Conservation (phyloP, 352 stramenopile species). For the Peronospora destructor region DNA sequence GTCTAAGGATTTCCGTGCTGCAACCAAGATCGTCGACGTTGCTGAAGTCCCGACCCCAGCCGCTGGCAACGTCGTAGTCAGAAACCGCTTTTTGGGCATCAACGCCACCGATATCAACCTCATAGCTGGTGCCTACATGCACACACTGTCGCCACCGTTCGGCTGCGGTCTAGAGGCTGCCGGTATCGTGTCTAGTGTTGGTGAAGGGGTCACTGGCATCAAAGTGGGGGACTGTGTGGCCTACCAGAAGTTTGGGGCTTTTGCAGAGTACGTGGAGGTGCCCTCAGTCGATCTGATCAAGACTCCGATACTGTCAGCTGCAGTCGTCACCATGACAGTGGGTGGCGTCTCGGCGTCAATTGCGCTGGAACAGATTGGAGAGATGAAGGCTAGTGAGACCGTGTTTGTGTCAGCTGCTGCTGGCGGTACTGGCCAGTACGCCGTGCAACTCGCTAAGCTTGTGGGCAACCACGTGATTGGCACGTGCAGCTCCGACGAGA, state of each 20-base stretch:
- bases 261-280: constrained; percentile 21
- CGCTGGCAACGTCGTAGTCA: constrained; percentile 19
- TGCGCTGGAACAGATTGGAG: constrained; percentile 20
- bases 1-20: constrained; percentile 33
- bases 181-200: constrained; percentile 30
- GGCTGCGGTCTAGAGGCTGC: constrained; percentile 41
- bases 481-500: constrained; percentile 23
- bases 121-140: constrained; percentile 32
- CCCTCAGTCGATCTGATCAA: constrained; percentile 17
- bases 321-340: constrained; percentile 20
- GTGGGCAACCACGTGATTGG: constrained; percentile 26
- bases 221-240: constrained; percentile 35
- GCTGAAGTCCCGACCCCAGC: constrained; percentile 16
- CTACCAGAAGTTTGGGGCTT: constrained; percentile 30
- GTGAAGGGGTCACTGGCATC: constrained; percentile 34
- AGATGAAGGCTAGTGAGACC: constrained; percentile 22
- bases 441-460: constrained; percentile 22
- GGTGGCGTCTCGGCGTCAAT: constrained; percentile 19
- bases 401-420: constrained; percentile 23
- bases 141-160: constrained; percentile 32
- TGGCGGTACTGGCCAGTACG: constrained; percentile 20
- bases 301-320: constrained; percentile 15
- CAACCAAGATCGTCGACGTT: constrained; percentile 23
- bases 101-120: constrained; percentile 50
- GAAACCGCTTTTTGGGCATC: constrained; percentile 36